Evolutionary conservation across 345 rosid species (phyloP).

Genomic region (Aurinia saxatilis): DNA sequence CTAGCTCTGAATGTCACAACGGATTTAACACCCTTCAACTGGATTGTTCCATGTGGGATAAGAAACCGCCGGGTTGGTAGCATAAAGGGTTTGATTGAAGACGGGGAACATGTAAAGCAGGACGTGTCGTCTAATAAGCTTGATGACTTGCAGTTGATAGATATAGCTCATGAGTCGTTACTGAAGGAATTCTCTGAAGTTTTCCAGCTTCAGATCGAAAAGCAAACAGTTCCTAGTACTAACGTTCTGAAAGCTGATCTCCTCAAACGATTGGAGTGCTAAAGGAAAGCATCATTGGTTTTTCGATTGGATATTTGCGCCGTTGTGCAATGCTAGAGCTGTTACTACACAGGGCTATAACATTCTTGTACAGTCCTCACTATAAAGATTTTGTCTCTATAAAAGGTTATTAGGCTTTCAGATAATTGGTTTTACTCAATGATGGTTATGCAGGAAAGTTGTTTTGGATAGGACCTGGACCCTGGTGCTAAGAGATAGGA

Average conservation of each 20-base stretch:
- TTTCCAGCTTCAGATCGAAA: conserved; percentile 47
- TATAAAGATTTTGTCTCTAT: no score
- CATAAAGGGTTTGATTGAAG: conserved; percentile 39
- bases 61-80: conserved; percentile 60
- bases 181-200: conserved; percentile 60
- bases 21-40: conserved; percentile 57
- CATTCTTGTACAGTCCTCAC: no score
- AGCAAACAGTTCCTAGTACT: neutral
- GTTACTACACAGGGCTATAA: no score
- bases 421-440: neutral
- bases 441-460: neutral
- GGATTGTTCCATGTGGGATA: conserved; percentile 79
- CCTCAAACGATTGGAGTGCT: neutral
- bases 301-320: no score
- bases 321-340: no score
- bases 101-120: neutral
- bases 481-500: neutral
- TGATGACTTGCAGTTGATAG: conserved; percentile 35
- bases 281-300: neutral
- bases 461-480: neutral
- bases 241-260: no score
- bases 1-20: conserved; percentile 78
- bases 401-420: no score
- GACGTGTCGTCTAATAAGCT: conserved; percentile 1
- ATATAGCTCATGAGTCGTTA: conserved; percentile 43